Percentiles rank a stretch among this genome's conserved stretches.
Evolutionary conservation across 176 grass and related monocot genomes (phyloP).

Genomic region (Alloteropsis semialata): DNA sequence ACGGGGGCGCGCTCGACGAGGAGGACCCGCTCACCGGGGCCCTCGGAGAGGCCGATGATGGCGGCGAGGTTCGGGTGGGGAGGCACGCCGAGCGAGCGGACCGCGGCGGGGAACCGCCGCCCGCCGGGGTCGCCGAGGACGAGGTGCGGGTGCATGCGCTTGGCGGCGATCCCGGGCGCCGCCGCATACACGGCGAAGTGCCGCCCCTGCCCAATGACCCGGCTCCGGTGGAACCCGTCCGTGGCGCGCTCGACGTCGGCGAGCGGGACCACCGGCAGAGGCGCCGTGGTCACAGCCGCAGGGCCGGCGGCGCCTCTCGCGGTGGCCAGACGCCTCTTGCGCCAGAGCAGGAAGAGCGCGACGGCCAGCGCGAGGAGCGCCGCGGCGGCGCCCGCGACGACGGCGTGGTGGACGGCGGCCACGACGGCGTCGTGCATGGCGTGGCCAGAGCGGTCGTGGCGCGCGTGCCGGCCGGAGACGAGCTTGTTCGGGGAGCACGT

Average conservation of each 20-base stretch:
- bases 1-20: conserved; percentile 44
- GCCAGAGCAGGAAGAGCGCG: conserved; percentile 47
- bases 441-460: background rate
- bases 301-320: background rate
- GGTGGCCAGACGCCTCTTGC: conserved; percentile 10
- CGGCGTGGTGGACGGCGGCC: conserved; percentile 30
- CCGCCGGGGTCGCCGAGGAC: conserved; percentile 61
- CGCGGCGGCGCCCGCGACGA: conserved; percentile 4
- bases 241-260: conserved; percentile 64
- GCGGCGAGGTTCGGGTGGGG: conserved; percentile 53
- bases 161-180: conserved; percentile 42
- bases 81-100: conserved; percentile 56
- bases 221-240: conserved; percentile 61
- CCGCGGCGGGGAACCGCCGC: conserved; percentile 44
- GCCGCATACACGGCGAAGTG: conserved; percentile 58
- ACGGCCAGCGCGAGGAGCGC: conserved; percentile 34
- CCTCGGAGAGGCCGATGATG: conserved; percentile 54
- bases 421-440: conserved; percentile 28
- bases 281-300: background rate
- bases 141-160: conserved; percentile 62
- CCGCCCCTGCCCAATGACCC: conserved; percentile 45
- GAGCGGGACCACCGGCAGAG: conserved; percentile 34
- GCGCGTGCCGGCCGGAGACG: background rate
- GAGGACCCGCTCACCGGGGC: conserved; percentile 65
- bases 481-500: background rate